Evolutionary conservation across 192 early-diverging fungal genomes (phyloP).

Genomic region (Coemansia sp.): DNA sequence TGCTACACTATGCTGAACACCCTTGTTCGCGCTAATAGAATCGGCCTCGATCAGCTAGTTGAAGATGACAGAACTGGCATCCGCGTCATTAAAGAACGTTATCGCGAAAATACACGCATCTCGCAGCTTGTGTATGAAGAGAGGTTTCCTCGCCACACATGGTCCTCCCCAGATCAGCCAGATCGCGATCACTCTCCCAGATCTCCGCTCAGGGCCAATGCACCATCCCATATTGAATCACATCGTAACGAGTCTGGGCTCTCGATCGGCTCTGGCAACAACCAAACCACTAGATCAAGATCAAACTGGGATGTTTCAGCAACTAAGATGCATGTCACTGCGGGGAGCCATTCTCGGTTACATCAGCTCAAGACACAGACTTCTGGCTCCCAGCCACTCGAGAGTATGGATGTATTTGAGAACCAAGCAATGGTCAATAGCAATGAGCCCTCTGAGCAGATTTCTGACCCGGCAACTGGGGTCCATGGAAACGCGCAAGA

Average conservation of each 20-base stretch:
- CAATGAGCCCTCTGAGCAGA: neutral
- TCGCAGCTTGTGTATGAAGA: constrained; percentile 38
- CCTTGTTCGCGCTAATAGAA: constrained; percentile 46
- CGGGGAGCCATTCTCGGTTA: neutral
- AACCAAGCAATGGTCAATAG: neutral
- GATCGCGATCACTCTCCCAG: neutral
- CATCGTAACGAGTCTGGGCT: neutral
- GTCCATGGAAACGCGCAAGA: neutral
- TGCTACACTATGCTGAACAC: constrained; percentile 55
- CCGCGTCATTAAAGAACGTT: constrained; percentile 33
- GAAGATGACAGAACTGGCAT: constrained; percentile 27
- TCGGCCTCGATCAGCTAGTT: constrained; percentile 36
- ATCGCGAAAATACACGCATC: constrained; percentile 23
- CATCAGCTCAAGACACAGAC: neutral
- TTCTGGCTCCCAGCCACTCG: neutral
- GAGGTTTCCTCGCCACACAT: constrained; percentile 17
- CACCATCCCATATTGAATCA: neutral
- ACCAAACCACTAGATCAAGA: neutral
- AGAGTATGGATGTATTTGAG: neutral
- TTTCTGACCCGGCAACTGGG: neutral
- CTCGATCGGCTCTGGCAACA: neutral
- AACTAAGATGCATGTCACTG: neutral
- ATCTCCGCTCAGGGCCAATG: neutral
- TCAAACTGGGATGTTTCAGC: neutral
- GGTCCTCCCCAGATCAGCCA: neutral